Evolutionary conservation across 192 early-diverging fungal species (phyloP).

Genomic region (Backusella circina): DNA sequence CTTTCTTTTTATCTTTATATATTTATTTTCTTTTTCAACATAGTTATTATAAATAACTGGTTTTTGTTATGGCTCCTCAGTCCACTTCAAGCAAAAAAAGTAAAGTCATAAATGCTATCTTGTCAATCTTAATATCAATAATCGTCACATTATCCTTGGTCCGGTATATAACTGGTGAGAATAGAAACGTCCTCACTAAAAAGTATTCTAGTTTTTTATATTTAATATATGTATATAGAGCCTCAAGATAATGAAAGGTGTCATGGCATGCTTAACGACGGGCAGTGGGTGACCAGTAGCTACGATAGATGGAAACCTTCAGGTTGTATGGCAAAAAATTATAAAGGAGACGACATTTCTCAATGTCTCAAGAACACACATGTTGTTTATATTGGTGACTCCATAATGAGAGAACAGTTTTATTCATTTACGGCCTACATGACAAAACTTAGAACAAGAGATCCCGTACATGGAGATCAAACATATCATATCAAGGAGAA

Average conservation of each 20-base stretch:
- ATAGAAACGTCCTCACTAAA: background rate
- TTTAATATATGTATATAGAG: conserved; percentile 21
- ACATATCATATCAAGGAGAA: conserved; percentile 15
- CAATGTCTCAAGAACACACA: conserved; percentile 46
- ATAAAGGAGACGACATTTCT: conserved; percentile 36
- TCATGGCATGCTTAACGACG: conserved; percentile 42
- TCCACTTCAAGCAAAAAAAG: background rate
- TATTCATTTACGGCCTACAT: conserved; percentile 48
- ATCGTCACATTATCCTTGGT: background rate
- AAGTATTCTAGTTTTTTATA: background rate
- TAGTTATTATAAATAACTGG: background rate
- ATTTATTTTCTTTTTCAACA: background rate
- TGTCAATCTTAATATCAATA: background rate
- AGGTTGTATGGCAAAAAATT: conserved; percentile 58
- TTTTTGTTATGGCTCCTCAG: background rate
- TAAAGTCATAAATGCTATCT: background rate
- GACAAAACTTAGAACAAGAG: conserved; percentile 35
- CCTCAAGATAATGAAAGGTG: conserved; percentile 40
- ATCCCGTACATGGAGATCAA: conserved; percentile 10
- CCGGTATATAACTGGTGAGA: background rate
- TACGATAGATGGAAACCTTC: conserved; percentile 54
- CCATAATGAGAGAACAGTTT: conserved; percentile 60
- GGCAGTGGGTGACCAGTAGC: conserved; percentile 45
- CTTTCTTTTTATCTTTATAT: background rate
- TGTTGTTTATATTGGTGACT: conserved; percentile 68